Base-by-base conservation (phyloP, 108 stramenopile species). In the Conticribra guillardii region DNA sequence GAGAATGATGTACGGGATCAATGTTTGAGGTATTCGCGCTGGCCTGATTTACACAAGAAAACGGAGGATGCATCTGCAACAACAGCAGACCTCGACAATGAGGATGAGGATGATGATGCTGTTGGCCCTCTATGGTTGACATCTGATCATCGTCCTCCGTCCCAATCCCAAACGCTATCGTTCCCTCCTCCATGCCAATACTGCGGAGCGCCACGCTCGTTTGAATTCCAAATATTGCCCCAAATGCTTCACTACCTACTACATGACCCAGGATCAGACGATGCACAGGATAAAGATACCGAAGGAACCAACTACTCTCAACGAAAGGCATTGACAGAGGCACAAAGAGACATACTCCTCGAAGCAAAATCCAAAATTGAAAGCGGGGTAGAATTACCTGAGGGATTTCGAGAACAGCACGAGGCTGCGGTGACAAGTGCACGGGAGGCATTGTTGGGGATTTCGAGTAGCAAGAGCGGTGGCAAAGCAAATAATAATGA, bases 191-290 rank as follows among this genome's bases (percentile, higher is more conserved):
- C 51, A 29, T 94, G 93, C 66, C 65, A 73, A 37, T 81, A 81
- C 27, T 94, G 93, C 66, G 89, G 89, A 15, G 81, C 88, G 26
- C 50, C 64, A 18, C 84, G 93, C 1, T 68, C 74, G 24, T 94
- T 91, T 65, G 93, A 94, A 70, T 92, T 89, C 55, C 93, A 94
- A 71, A 79, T 94, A 64, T 77, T 94, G 87, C 93, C 93, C 1
- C 93, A 94, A 79, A 90, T 94, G 89, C 50, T 94, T 9, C 87
- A 89, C 60, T 88, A 82, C 56, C 71, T 94, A 33, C 60, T 83
- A 62, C 31, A 69, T 54, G 47, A 69, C 27, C 54, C 76, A 60
- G 37, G 64, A 22, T 22, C 64, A 23, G 59, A n/a, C n/a, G n/a
- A 59, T 24, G 4, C 54, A 29, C 18, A 8, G 8, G 45, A 46